Conservation (phyloP, 345 rosid genomes). For the Camelina neglecta region DNA sequence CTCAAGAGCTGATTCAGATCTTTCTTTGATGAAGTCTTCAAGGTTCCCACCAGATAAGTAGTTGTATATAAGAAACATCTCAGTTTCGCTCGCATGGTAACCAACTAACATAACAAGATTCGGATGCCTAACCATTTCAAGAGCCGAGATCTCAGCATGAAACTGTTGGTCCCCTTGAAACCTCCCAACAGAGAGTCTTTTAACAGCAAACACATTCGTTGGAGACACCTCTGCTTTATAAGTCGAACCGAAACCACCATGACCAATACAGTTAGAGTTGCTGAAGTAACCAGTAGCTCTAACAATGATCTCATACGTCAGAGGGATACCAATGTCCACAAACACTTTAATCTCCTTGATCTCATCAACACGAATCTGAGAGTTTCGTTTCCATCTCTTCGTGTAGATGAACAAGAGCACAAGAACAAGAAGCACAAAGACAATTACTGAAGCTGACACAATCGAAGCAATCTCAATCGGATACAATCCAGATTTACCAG, state of each 20-base stretch:
- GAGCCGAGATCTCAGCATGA: slow-evolving; percentile 62
- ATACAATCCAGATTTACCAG: slow-evolving; percentile 38
- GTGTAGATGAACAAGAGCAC: slow-evolving; percentile 55
- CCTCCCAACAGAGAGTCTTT: slow-evolving; percentile 64
- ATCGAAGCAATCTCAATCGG: slow-evolving; percentile 68
- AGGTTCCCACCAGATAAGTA: slow-evolving; percentile 70
- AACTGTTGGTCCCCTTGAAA: slow-evolving; percentile 69
- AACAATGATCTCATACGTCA: slow-evolving; percentile 61
- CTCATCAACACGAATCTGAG: slow-evolving; percentile 45
- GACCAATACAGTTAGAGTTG: slow-evolving; percentile 60
- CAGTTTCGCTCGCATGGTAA: slow-evolving; percentile 63
- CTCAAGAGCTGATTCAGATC: slow-evolving; percentile 52
- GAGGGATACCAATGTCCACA: slow-evolving; percentile 47
- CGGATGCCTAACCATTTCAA: slow-evolving; percentile 58
- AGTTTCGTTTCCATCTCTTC: slow-evolving; percentile 47
- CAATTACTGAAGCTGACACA: slow-evolving; percentile 63
- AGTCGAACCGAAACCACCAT: slow-evolving; percentile 69
- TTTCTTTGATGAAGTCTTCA: slow-evolving; percentile 61
- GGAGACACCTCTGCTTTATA: slow-evolving; percentile 62
- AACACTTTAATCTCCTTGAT: slow-evolving; percentile 57
- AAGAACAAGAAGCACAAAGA: slow-evolving; percentile 59
- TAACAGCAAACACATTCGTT: slow-evolving; percentile 52
- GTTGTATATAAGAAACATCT: slow-evolving; percentile 71
- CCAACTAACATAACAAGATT: slow-evolving; percentile 63
- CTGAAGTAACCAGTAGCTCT: slow-evolving; percentile 62